A percentile compares a stretch with the other conserved stretches of the same genome.
Conservation (phyloP, 2,329 filamentous ascomycete species). For the Microsporum canis region DNA sequence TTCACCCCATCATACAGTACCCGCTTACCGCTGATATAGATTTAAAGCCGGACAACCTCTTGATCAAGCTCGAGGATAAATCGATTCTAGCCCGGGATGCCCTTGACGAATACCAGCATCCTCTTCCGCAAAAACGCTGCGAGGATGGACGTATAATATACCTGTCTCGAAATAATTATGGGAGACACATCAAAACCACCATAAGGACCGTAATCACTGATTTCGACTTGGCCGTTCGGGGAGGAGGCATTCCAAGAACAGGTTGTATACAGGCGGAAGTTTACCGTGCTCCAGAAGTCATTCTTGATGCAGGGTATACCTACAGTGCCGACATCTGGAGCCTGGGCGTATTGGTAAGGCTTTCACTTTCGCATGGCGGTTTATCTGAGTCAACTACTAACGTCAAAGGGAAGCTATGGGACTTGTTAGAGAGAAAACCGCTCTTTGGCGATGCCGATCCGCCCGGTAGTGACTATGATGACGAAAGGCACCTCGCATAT, state of each 20-base stretch:
- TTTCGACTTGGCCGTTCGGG: constrained; percentile 24
- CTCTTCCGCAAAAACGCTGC: neutral
- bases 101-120: constrained; percentile 1
- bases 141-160: constrained; percentile 22
- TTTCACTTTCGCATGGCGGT: neutral
- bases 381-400: no score
- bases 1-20: neutral
- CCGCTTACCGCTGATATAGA: constrained; percentile 17
- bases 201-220: constrained; percentile 22
- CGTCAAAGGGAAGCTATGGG: constrained; percentile 19
- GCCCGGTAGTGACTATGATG: constrained; percentile 14
- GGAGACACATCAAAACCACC: constrained; percentile 8
- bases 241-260: constrained; percentile 27
- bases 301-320: constrained; percentile 24
- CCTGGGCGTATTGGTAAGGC: constrained; percentile 24
- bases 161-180: constrained; percentile 23
- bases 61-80: constrained; percentile 24
- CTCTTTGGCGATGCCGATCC: constrained; percentile 21
- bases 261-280: constrained; percentile 35
- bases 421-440: constrained; percentile 20
- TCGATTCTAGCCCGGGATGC: constrained; percentile 19
- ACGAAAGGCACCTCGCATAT: constrained; percentile 14
- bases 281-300: constrained; percentile 29
- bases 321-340: constrained; percentile 31
- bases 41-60: constrained; percentile 35